phyloP scores from a whole-genome alignment of 140 eudicot species.

The Bidens hawaiensis region DNA sequence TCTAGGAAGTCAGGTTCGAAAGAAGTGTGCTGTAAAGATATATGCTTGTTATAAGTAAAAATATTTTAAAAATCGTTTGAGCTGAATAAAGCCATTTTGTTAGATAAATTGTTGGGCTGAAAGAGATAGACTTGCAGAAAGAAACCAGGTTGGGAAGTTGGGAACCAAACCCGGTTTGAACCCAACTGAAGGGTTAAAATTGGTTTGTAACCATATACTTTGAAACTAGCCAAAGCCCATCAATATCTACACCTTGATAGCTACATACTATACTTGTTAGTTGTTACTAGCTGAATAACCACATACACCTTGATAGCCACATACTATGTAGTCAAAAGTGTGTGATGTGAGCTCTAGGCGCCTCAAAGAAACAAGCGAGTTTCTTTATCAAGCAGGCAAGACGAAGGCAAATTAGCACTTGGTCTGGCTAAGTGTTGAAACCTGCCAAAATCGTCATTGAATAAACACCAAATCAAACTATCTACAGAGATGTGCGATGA shows the following conservation, averaged over 20 bases:
- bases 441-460: neutral
- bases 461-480: too few relatives aligned
- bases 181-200: too few relatives aligned
- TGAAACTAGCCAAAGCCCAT: neutral
- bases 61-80: neutral
- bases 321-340: neutral
- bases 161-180: too few relatives aligned
- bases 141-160: too few relatives aligned
- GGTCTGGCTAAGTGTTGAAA: neutral
- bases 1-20: neutral
- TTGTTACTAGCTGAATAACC: neutral
- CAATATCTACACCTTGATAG: neutral
- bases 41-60: neutral
- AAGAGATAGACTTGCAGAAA: too few relatives aligned
- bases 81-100: too few relatives aligned
- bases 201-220: too few relatives aligned
- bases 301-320: too few relatives aligned
- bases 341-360: neutral
- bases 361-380: neutral
- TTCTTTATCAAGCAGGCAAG: neutral
- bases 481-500: too few relatives aligned
- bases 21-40: neutral
- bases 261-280: neutral
- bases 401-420: neutral
- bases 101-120: too few relatives aligned